Conservation (phyloP, 228 moss, liverwort and hornwort species). For the Sphagnum magellanicum region DNA sequence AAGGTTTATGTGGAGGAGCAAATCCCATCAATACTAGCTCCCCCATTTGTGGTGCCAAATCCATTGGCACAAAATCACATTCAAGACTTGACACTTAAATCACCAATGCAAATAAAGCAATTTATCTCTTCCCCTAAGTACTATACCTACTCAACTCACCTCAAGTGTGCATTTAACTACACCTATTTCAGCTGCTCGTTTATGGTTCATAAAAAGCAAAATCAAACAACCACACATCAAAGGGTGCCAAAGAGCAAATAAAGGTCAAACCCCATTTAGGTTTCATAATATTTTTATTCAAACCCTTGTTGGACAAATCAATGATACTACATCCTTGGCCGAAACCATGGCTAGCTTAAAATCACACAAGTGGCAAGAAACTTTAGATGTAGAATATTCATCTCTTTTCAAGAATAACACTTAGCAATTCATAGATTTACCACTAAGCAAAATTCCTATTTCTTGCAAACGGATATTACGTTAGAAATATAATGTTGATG, state of each 20-base stretch:
- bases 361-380: background rate
- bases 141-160: too few relatives aligned
- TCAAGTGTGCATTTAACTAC: too few relatives aligned
- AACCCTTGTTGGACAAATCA: background rate
- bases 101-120: too few relatives aligned
- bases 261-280: background rate
- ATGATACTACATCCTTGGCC: background rate
- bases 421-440: background rate
- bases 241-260: background rate
- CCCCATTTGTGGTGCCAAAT: too few relatives aligned
- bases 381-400: background rate
- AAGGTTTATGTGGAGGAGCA: background rate
- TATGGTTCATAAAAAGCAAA: too few relatives aligned
- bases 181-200: too few relatives aligned
- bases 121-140: too few relatives aligned
- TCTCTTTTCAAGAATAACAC: background rate
- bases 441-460: background rate
- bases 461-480: background rate
- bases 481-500: background rate
- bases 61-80: too few relatives aligned
- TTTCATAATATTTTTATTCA: background rate
- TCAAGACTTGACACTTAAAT: too few relatives aligned
- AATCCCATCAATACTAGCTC: too few relatives aligned
- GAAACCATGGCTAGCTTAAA: background rate
- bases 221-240: too few relatives aligned